These are phyloP conservation scores for Emericellopsis cladophorae DNA, from an alignment of 2,329 filamentous ascomycete species.

Conservation along the genomic window DNA sequence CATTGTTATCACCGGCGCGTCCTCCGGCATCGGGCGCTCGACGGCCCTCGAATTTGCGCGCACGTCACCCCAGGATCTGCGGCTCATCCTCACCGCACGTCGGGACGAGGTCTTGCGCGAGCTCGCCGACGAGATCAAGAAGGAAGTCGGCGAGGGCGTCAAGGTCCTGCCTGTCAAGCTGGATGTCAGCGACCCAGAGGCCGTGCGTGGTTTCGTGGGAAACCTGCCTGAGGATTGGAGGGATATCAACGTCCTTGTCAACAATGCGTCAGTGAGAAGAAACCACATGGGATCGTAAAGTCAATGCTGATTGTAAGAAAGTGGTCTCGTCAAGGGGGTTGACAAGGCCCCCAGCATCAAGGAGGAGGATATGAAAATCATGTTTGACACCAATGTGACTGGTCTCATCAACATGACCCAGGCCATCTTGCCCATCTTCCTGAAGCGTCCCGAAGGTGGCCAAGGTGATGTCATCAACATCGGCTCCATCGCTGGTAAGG, in stretches of 20 bases:
- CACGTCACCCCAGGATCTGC: conserved; percentile 66
- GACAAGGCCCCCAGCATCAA: conserved; percentile 75
- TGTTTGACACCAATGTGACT: conserved; percentile 90
- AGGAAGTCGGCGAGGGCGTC: conserved; percentile 67
- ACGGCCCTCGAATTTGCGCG: conserved; percentile 88
- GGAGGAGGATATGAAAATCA: conserved; percentile 68
- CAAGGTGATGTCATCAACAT: conserved; percentile 91
- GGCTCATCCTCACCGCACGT: conserved; percentile 80
- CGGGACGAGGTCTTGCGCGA: conserved; percentile 66
- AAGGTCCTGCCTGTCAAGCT: conserved; percentile 73
- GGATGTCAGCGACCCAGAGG: conserved; percentile 70
- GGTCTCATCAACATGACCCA: conserved; percentile 96
- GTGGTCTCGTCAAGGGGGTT: conserved; percentile 79
- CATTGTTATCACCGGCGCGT: conserved; percentile 81
- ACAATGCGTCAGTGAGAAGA: conserved; percentile 66
- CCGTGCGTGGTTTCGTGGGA: conserved; percentile 60
- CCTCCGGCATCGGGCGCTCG: conserved; percentile 76
- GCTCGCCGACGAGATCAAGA: conserved; percentile 62
- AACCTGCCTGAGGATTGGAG: conserved; percentile 70
- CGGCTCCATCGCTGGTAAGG: conserved; percentile 68
- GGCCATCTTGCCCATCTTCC: conserved; percentile 72
- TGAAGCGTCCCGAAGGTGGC: conserved; percentile 61
- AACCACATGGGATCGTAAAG: too few relatives aligned
- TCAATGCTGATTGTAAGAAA: conserved; percentile 17
- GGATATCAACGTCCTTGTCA: conserved; percentile 80